phyloP scores from a whole-genome alignment of 768 basidiomycete genomes.

The Gyrodon lividus region DNA sequence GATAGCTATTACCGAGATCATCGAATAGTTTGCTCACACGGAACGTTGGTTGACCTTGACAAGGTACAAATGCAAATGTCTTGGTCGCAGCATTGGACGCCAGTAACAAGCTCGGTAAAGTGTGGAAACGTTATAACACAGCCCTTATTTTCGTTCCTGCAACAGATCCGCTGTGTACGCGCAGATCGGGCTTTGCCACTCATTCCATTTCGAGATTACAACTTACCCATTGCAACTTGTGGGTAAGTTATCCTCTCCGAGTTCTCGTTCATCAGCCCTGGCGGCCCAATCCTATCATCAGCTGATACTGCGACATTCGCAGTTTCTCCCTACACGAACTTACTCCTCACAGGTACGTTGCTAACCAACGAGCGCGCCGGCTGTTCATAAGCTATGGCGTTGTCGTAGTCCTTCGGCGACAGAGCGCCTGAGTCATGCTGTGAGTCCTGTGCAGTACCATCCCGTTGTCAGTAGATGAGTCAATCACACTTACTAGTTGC shows the following conservation, averaged over 20 bases:
- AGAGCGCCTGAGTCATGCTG: conserved; percentile 2
- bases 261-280: no score
- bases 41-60: conserved; percentile 5
- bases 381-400: neutral
- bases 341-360: no score
- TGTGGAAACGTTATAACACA: conserved; percentile 14
- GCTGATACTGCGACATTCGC: neutral
- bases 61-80: conserved; percentile 12
- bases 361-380: neutral
- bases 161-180: conserved; percentile 13
- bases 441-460: conserved; percentile 1
- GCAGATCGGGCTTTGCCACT: conserved; percentile 7
- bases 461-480: no score
- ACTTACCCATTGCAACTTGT: neutral
- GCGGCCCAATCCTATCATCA: neutral
- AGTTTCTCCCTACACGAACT: no score
- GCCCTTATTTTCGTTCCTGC: conserved; percentile 13
- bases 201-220: neutral
- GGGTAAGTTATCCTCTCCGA: no score
- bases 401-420: neutral
- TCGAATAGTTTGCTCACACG: conserved; percentile 21
- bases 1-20: no score
- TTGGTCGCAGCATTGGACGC: conserved; percentile 11
- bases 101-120: neutral
- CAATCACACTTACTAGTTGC: no score